These are phyloP conservation scores for Pichia nanzhaoensis DNA, from an alignment of 805 yeast species.

Conservation along the genomic window DNA sequence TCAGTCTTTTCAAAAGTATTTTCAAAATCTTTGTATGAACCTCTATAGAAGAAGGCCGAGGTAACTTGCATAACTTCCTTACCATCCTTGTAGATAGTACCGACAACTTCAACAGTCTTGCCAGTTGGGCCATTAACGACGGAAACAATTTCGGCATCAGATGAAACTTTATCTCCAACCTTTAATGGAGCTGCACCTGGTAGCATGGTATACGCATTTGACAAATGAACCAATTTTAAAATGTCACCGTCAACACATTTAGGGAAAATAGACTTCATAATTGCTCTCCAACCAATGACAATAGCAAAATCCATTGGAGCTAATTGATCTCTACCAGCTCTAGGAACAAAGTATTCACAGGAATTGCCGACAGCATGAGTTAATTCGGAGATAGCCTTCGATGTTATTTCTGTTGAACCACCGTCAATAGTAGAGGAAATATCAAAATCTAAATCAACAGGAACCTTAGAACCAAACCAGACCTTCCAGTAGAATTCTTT, in stretches of 20 bases:
- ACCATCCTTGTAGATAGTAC: constrained; percentile 72
- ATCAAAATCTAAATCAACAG: constrained; percentile 64
- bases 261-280: constrained; percentile 98
- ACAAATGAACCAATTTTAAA: constrained; percentile 86
- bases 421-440: constrained; percentile 69
- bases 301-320: constrained; percentile 99
- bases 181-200: constrained; percentile 88
- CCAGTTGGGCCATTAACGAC: constrained; percentile 90
- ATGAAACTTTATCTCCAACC: constrained; percentile 78
- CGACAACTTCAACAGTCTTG: constrained; percentile 92
- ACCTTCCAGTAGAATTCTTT: constrained; percentile 95
- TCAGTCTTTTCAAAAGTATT: constrained; percentile 85
- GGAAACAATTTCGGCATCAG: constrained; percentile 79
- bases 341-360: constrained; percentile 89
- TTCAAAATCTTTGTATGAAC: constrained; percentile 77
- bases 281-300: constrained; percentile 97
- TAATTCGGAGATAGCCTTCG: constrained; percentile 78
- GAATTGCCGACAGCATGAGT: constrained; percentile 96
- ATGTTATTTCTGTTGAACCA: constrained; percentile 58
- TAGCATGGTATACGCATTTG: constrained; percentile 88
- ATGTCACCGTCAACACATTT: constrained; percentile 93
- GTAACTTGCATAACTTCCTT: constrained; percentile 87
- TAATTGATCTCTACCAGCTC: constrained; percentile 73
- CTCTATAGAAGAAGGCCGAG: constrained; percentile 95
- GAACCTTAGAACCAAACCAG: constrained; percentile 71